Conservation (phyloP, 495 filamentous ascomycete genomes). For the Podospora bellae-mahoneyi region DNA sequence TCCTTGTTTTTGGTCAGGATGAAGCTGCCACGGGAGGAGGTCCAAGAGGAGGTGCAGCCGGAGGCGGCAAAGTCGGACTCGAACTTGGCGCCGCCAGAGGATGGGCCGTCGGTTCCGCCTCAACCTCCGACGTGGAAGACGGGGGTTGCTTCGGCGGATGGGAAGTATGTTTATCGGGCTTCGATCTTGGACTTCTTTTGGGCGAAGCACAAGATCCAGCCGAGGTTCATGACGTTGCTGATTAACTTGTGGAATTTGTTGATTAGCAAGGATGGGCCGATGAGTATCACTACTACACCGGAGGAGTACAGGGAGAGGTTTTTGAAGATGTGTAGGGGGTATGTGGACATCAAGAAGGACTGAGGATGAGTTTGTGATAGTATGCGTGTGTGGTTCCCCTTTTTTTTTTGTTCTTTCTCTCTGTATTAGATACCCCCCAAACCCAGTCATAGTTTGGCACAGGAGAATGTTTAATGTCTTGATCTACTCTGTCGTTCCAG, state of each 20-base stretch:
- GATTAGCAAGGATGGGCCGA: constrained; percentile 52
- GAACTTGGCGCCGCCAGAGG: constrained; percentile 1
- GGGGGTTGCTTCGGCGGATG: constrained; percentile 56
- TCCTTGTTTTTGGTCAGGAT: constrained; percentile 64
- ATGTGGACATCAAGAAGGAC: constrained; percentile 50
- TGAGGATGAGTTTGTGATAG: constrained; percentile 4
- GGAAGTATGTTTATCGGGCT: constrained; percentile 60
- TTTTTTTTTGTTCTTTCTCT: neutral
- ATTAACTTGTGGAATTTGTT: constrained; percentile 60
- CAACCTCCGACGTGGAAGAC: constrained; percentile 50
- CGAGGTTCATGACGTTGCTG: constrained; percentile 58
- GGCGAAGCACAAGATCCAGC: constrained; percentile 62
- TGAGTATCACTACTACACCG: constrained; percentile 67
- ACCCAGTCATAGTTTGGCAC: neutral
- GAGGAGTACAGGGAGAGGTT: constrained; percentile 65
- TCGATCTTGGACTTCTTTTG: constrained; percentile 69
- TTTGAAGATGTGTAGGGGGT: constrained; percentile 55
- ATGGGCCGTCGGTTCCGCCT: constrained; percentile 33
- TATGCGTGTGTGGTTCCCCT: neutral
- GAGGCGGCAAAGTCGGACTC: constrained; percentile 25
- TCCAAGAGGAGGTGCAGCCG: constrained; percentile 25
- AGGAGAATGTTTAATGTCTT: neutral
- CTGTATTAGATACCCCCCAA: neutral
- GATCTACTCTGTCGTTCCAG: neutral
- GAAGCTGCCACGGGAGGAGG: constrained; percentile 22